These are phyloP conservation scores for Mortierella sp. DNA, from an alignment of 371 early-diverging fungal genomes.

Conservation along the genomic window DNA sequence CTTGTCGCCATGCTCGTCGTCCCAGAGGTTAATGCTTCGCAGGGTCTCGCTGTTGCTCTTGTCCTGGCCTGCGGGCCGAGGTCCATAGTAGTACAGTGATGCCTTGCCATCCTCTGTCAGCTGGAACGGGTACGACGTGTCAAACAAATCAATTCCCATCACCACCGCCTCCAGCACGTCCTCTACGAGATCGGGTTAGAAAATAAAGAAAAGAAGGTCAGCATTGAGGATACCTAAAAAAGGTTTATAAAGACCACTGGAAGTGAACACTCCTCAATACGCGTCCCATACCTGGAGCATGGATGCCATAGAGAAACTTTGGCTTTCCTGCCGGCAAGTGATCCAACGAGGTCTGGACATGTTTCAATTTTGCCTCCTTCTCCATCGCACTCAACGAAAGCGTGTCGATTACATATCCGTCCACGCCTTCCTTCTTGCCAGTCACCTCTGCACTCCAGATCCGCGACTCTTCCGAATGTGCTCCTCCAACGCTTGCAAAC, in stretches of 20 bases:
- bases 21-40: slow-evolving; percentile 68
- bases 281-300: slow-evolving; percentile 53
- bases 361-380: slow-evolving; percentile 46
- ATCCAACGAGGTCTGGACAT: slow-evolving; percentile 57
- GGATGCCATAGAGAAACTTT: slow-evolving; percentile 60
- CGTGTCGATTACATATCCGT: slow-evolving; percentile 59
- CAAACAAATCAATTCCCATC: slow-evolving; percentile 81
- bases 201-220: not conserved
- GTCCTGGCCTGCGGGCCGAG: not conserved
- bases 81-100: slow-evolving; percentile 60
- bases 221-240: not conserved
- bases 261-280: not conserved
- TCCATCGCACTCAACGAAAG: slow-evolving; percentile 12
- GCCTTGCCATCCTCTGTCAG: slow-evolving; percentile 71
- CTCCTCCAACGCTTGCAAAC: slow-evolving; percentile 71
- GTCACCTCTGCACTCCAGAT: slow-evolving; percentile 68
- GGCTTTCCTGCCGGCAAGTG: slow-evolving; percentile 58
- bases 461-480: slow-evolving; percentile 65
- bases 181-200: slow-evolving; percentile 55
- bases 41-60: slow-evolving; percentile 14
- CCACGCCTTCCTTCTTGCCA: slow-evolving; percentile 64
- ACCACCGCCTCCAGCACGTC: slow-evolving; percentile 72
- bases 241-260: not conserved
- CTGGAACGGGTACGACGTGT: slow-evolving; percentile 69
- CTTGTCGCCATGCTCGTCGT: slow-evolving; percentile 61